Conservation (phyloP, 768 basidiomycete genomes). For the Lentinula raphanica region DNA sequence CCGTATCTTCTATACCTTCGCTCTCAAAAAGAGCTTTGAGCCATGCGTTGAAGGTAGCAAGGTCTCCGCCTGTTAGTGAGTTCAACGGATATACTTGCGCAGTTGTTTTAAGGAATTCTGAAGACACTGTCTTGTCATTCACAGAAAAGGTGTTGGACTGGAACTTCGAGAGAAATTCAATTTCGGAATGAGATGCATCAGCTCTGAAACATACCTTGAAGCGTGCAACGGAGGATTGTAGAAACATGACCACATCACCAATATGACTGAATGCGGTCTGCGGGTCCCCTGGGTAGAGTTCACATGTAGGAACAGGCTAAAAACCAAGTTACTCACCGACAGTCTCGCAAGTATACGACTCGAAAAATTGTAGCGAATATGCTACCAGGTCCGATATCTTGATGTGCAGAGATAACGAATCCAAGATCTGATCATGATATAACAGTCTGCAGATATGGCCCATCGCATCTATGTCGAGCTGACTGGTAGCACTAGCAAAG, state of each 20-base stretch:
- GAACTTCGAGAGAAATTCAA: slow-evolving; percentile 36
- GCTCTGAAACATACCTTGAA: slow-evolving; percentile 42
- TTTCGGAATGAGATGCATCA: not conserved
- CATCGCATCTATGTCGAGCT: slow-evolving; percentile 62
- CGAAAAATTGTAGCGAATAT: slow-evolving; percentile 54
- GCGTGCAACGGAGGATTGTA: slow-evolving; percentile 59
- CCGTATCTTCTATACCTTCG: slow-evolving; percentile 84
- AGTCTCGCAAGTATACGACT: slow-evolving; percentile 75
- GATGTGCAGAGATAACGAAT: slow-evolving; percentile 65
- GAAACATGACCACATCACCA: slow-evolving; percentile 74
- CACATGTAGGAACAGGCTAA: not conserved
- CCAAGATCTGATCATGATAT: slow-evolving; percentile 54
- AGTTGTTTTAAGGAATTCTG: slow-evolving; percentile 47
- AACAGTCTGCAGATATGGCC: slow-evolving; percentile 68
- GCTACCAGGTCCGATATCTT: slow-evolving; percentile 62
- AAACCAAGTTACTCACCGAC: slow-evolving; percentile 49
- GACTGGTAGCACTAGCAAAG: slow-evolving; percentile 45
- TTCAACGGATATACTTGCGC: slow-evolving; percentile 36
- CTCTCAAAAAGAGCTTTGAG: slow-evolving; percentile 78
- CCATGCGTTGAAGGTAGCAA: slow-evolving; percentile 51
- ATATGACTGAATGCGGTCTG: slow-evolving; percentile 76
- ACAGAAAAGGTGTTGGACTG: slow-evolving; percentile 40
- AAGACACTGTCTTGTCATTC: slow-evolving; percentile 40
- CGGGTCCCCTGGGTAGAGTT: slow-evolving; percentile 57
- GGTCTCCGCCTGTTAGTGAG: slow-evolving; percentile 38